A percentile compares a stretch with the other conserved stretches of the same genome.
These are phyloP conservation scores for Leishmania aethiopica DNA, from an alignment of 208 protist species.

Conservation along the genomic window DNA sequence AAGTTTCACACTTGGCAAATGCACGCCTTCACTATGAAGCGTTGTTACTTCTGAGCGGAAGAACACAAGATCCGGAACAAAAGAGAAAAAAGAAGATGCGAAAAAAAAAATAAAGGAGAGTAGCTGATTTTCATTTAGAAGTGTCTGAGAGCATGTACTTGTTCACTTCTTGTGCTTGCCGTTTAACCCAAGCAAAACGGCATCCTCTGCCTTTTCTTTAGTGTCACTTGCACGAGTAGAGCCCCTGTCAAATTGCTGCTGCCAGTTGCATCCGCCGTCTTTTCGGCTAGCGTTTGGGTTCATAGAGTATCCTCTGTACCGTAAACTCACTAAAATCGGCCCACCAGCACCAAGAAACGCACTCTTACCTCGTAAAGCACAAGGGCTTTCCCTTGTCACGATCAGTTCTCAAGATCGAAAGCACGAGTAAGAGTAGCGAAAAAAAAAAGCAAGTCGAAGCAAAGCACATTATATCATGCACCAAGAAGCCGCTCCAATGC, in stretches of 20 bases:
- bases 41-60: not conserved
- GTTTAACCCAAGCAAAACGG: not conserved
- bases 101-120: not conserved
- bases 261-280: not conserved
- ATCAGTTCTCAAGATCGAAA: not conserved
- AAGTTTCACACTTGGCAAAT: not conserved
- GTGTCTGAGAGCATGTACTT: not conserved
- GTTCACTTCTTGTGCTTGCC: not conserved
- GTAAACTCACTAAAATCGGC: not conserved
- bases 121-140: not conserved
- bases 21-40: not conserved
- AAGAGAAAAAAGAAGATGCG: not conserved
- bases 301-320: not conserved
- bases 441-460: conserved; percentile 5
- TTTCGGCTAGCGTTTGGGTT: not conserved
- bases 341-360: not conserved
- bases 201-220: not conserved
- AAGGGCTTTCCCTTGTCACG: not conserved
- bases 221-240: not conserved
- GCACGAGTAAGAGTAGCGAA: not conserved
- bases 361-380: not conserved
- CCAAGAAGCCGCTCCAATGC: conserved; percentile 89
- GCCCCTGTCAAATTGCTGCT: too few species aligned
- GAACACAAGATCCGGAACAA: not conserved
- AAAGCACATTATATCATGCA: conserved; percentile 25